These are phyloP conservation scores for Grosmannia serpens DNA, from an alignment of 2,329 filamentous ascomycete genomes.

Conservation along the genomic window DNA sequence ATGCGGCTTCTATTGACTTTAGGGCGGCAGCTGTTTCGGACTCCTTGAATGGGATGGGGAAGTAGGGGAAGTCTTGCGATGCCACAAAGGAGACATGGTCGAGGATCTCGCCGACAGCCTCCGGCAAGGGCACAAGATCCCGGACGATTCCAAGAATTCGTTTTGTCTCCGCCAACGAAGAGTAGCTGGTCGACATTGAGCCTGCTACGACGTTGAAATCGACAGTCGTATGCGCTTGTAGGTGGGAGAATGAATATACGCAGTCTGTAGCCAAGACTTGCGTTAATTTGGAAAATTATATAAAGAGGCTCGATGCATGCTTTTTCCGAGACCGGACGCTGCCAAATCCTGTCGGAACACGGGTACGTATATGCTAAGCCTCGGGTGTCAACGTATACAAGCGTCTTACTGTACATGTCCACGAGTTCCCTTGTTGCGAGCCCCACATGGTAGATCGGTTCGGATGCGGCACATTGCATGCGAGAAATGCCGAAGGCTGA, in stretches of 20 bases:
- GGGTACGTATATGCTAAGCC: too few relatives aligned
- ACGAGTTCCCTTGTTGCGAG: neutral
- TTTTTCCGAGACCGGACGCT: neutral
- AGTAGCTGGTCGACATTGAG: conserved; percentile 4
- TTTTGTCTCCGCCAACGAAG: conserved; percentile 10
- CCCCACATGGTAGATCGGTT: neutral
- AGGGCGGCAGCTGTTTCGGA: conserved; percentile 8
- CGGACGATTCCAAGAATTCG: conserved; percentile 14
- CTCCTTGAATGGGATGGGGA: conserved; percentile 13
- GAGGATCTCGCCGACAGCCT: neutral
- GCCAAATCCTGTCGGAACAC: too few relatives aligned
- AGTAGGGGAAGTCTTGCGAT: conserved; percentile 12
- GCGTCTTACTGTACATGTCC: too few relatives aligned
- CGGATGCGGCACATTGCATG: neutral
- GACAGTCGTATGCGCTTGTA: neutral
- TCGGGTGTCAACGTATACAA: too few relatives aligned
- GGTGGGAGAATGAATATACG: neutral
- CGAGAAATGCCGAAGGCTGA: neutral
- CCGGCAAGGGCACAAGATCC: conserved; percentile 1
- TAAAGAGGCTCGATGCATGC: neutral
- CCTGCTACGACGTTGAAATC: too few relatives aligned
- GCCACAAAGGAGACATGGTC: conserved; percentile 6
- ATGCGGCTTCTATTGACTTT: conserved; percentile 34
- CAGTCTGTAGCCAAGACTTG: neutral
- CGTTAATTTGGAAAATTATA: neutral